Evolutionary conservation across 2,329 filamentous ascomycete species (phyloP).

Genomic region (Keithomyces neogunnii): DNA sequence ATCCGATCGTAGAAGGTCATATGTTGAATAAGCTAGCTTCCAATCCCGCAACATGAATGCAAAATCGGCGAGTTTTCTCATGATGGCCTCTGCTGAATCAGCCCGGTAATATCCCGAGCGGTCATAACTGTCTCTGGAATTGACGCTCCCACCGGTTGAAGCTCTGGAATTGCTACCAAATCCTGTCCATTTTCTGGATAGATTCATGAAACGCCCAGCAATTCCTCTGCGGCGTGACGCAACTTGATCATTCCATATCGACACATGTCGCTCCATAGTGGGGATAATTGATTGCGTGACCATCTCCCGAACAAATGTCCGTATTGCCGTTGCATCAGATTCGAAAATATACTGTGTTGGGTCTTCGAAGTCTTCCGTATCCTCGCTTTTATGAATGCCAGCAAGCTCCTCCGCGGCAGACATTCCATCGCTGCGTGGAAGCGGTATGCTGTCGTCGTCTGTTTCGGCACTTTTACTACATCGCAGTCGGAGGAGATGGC

Average conservation of each 20-base stretch:
- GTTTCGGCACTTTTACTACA: constrained; percentile 79
- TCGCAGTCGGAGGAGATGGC: constrained; percentile 78
- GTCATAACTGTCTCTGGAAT: constrained; percentile 66
- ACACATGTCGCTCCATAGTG: constrained; percentile 87
- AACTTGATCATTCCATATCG: constrained; percentile 95
- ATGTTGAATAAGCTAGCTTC: constrained; percentile 85
- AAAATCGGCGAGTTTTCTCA: constrained; percentile 91
- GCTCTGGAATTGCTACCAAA: constrained; percentile 63
- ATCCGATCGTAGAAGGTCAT: constrained; percentile 80
- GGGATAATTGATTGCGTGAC: constrained; percentile 91
- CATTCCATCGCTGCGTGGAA: constrained; percentile 82
- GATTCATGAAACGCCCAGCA: constrained; percentile 85
- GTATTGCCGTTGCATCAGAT: constrained; percentile 81
- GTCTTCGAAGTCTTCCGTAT: constrained; percentile 60
- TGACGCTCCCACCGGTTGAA: constrained; percentile 43
- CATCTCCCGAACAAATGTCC: constrained; percentile 86
- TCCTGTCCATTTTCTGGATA: constrained; percentile 82
- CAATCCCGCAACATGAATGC: constrained; percentile 96
- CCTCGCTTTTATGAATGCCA: constrained; percentile 60
- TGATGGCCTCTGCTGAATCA: constrained; percentile 77
- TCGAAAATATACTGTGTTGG: constrained; percentile 78
- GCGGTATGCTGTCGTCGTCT: constrained; percentile 79
- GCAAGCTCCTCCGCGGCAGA: constrained; percentile 77
- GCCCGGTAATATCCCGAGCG: constrained; percentile 71
- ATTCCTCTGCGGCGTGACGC: constrained; percentile 83